Conservation (phyloP, 345 rosid species). For the Iberis pinnata region DNA sequence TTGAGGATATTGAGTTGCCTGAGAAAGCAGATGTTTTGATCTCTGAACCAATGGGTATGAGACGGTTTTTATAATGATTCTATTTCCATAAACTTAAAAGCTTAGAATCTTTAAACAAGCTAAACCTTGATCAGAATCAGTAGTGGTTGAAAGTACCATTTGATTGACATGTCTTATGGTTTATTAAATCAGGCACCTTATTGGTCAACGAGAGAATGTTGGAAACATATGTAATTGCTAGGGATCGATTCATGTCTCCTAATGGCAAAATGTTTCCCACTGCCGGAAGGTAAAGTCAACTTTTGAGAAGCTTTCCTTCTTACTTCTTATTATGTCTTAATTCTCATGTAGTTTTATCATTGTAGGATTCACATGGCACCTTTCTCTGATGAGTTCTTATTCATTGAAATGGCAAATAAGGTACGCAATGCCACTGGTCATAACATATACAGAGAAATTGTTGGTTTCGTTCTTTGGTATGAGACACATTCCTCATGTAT, state of each 20-base stretch:
- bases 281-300: conserved; percentile 65
- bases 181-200: conserved; percentile 55
- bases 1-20: conserved; percentile 92
- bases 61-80: not conserved
- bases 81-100: not conserved
- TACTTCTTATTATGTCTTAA: not conserved
- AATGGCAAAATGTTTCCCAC: conserved; percentile 94
- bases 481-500: not conserved
- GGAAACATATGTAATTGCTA: conserved; percentile 93
- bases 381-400: conserved; percentile 93
- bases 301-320: conserved; percentile 5
- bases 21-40: conserved; percentile 95
- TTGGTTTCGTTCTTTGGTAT: not conserved
- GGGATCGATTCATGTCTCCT: conserved; percentile 84
- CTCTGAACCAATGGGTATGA: conserved; percentile 96
- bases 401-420: conserved; percentile 96
- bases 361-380: conserved; percentile 99
- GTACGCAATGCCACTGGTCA: conserved; percentile 33
- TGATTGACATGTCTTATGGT: conserved; percentile 11
- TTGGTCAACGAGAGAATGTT: conserved; percentile 96
- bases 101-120: not conserved
- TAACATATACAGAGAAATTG: not conserved
- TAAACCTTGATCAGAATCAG: not conserved
- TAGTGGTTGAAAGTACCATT: conserved; percentile 1
- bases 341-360: conserved; percentile 13